These are phyloP conservation scores for Protostelium mycophagum DNA, from an alignment of 78 protist species.

Conservation along the genomic window DNA sequence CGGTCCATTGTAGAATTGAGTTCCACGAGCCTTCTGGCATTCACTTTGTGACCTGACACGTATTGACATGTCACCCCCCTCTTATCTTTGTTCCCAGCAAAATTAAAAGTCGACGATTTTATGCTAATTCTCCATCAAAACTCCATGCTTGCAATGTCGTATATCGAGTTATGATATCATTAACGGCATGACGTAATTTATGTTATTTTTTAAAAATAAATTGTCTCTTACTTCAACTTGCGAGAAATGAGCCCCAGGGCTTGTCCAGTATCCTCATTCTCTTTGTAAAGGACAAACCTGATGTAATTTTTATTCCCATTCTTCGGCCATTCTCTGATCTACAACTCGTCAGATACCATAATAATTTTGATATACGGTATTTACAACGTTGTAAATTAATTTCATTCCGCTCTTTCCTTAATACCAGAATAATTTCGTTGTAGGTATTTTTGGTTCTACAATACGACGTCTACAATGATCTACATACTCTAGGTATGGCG, in stretches of 20 bases:
- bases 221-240: neutral
- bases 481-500: too few relatives aligned
- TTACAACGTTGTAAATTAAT: too few relatives aligned
- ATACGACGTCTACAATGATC: too few relatives aligned
- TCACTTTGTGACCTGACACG: constrained; percentile 26
- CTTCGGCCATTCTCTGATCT: too few relatives aligned
- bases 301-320: constrained; percentile 25
- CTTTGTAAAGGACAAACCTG: constrained; percentile 48
- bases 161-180: neutral
- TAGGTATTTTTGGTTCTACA: too few relatives aligned
- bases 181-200: neutral
- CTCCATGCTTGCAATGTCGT: neutral
- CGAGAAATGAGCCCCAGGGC: constrained; percentile 3
- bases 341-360: too few relatives aligned
- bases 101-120: constrained; percentile 24
- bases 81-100: constrained; percentile 83
- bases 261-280: constrained; percentile 63
- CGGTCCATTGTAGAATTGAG: constrained; percentile 13
- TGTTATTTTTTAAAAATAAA: neutral
- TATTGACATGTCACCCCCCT: constrained; percentile 74
- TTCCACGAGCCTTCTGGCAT: constrained; percentile 16
- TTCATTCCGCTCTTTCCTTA: too few relatives aligned
- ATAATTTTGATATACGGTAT: too few relatives aligned
- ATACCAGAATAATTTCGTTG: too few relatives aligned
- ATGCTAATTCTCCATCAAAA: constrained; percentile 1